Evolutionary conservation across 2,329 filamentous ascomycete species (phyloP), one percentile per base, ranked within the genome.

Genomic region (Lecanicillium sp.): DNA sequence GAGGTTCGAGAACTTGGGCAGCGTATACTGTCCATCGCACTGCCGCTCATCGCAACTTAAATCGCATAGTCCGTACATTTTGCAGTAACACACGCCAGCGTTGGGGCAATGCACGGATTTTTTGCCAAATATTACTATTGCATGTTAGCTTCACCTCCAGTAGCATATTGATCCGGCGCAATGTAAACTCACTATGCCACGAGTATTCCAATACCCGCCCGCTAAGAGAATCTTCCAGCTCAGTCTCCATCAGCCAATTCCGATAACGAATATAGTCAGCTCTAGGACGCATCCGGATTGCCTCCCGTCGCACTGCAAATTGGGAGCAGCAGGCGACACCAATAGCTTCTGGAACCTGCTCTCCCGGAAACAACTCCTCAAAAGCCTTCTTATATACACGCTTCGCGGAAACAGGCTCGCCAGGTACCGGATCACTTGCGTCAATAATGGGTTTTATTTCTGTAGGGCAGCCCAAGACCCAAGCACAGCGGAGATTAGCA

Each of bases 51-150:
- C 54, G 49, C 63, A 68, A 9, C 57, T 47, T 29, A 67, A 41
- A 33, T 60, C 51, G 53, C 80, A 84, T 17, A 79, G 48, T 0
- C 79, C 79, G 48, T 78, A 85, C 12, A 76, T 67, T 28, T 78
- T 73, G 57, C 80, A 84, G 54, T 83, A 83, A 52, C 80, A 84
- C 9, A 73, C 69, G 34, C 65, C 57, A 2, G 75, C 75, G n/a
- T 63, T 60, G 0, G 80, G 80, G 46, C 79, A 85, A 48, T 79
- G 67, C 2, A 80, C 66, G 7, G 68, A 53, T 18, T 68, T 57
- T 45, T 73, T 71, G 37, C 72, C 73, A 48, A 78, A 79, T 12
- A 78, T 73, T 44, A 78, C 71, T 75, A 34, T 6, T 13, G 3
- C 22, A 30, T 5, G 27, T 37, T 17, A 31, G 33, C 13, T 33